Conservation (phyloP, 805 yeast species). For the Nematodospora valgi region DNA sequence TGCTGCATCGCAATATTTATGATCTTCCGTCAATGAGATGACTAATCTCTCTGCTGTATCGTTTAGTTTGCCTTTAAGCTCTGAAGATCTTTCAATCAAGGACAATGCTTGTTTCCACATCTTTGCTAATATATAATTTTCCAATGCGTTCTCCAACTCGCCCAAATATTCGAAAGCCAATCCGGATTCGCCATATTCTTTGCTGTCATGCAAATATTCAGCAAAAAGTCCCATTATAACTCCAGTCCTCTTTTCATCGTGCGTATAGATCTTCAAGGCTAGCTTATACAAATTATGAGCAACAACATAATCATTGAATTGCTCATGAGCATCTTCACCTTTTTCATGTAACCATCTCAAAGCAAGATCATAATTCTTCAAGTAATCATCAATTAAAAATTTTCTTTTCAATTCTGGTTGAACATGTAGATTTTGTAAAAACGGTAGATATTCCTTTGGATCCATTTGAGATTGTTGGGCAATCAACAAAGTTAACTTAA, state of each 20-base stretch:
- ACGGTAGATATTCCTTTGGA: conserved; percentile 95
- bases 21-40: conserved; percentile 58
- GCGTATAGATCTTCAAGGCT: conserved; percentile 62
- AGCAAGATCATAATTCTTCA: conserved; percentile 68
- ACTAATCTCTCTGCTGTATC: conserved; percentile 61
- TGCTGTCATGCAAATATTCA: conserved; percentile 49
- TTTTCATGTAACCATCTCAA: conserved; percentile 58
- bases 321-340: conserved; percentile 38
- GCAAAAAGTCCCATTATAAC: conserved; percentile 63
- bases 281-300: conserved; percentile 65
- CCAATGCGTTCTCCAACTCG: conserved; percentile 57
- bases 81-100: conserved; percentile 41
- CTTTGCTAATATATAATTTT: conserved; percentile 64
- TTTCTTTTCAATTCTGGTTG: conserved; percentile 63
- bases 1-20: conserved; percentile 78
- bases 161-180: conserved; percentile 69
- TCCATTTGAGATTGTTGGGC: conserved; percentile 98
- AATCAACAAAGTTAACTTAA: conserved; percentile 71
- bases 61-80: conserved; percentile 12
- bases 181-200: conserved; percentile 72
- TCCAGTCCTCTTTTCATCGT: conserved; percentile 52
- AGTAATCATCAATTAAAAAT: conserved; percentile 75
- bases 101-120: conserved; percentile 85
- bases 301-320: conserved; percentile 65
- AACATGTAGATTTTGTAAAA: conserved; percentile 72